These are phyloP conservation scores for Dictyostelium intermedium DNA, from an alignment of 78 protist genomes.

Conservation along the genomic window DNA sequence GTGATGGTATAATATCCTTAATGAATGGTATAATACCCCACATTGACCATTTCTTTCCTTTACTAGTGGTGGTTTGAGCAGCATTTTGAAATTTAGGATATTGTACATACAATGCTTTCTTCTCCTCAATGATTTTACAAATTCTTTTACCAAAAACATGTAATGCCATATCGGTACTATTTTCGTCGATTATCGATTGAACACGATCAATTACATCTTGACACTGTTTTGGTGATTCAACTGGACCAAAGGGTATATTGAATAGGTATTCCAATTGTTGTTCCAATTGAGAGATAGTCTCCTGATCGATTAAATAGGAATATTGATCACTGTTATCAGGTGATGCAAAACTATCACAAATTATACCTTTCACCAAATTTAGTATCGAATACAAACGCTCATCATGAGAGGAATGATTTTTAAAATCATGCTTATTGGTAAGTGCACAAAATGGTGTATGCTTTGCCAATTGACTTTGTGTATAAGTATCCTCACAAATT, in stretches of 20 bases:
- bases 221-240: slow-evolving; percentile 20
- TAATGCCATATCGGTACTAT: slow-evolving; percentile 11
- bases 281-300: slow-evolving; percentile 36
- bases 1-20: slow-evolving; percentile 19
- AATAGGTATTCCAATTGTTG: background rate
- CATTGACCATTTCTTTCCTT: slow-evolving; percentile 62
- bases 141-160: slow-evolving; percentile 56
- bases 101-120: slow-evolving; percentile 49
- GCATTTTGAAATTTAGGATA: slow-evolving; percentile 35
- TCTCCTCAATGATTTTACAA: slow-evolving; percentile 53
- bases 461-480: slow-evolving; percentile 11
- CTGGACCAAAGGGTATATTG: slow-evolving; percentile 16
- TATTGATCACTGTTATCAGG: background rate
- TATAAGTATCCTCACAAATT: slow-evolving; percentile 58
- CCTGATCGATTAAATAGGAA: slow-evolving; percentile 28
- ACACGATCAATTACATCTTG: slow-evolving; percentile 14
- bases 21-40: slow-evolving; percentile 72
- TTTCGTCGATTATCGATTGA: background rate
- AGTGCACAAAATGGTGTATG: slow-evolving; percentile 60
- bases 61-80: background rate
- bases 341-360: slow-evolving; percentile 11
- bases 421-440: slow-evolving; percentile 42
- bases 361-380: slow-evolving; percentile 9
- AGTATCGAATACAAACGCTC: slow-evolving; percentile 27
- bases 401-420: slow-evolving; percentile 40